Conservation (phyloP, 331 rosid genomes). For the Pyrus hybrid region DNA sequence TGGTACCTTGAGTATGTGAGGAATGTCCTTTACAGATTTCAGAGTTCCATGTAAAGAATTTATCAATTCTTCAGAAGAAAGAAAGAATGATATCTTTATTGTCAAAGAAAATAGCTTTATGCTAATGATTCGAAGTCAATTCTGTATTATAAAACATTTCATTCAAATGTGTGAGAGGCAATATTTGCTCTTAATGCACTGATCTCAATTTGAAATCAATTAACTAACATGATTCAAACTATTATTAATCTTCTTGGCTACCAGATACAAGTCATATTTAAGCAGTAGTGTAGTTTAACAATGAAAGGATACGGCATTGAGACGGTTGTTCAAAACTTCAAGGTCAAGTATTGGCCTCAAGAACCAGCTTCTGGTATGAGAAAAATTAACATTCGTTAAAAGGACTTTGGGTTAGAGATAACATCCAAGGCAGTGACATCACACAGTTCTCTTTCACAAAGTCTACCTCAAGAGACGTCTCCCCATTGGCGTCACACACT, state of each 20-base stretch:
- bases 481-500: conserved; percentile 90
- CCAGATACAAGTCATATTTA: neutral
- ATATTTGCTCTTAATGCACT: neutral
- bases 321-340: conserved; percentile 66
- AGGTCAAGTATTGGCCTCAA: conserved; percentile 91
- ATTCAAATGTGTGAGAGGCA: neutral
- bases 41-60: conserved; percentile 65
- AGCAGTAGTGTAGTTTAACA: conserved; percentile 1
- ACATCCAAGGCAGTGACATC: neutral
- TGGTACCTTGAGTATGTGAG: conserved; percentile 76
- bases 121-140: neutral
- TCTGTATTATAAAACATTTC: neutral
- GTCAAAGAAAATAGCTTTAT: conserved; percentile 34
- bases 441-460: conserved; percentile 1
- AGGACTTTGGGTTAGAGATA: neutral
- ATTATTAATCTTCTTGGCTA: neutral
- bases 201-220: neutral
- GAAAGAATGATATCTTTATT: conserved; percentile 84
- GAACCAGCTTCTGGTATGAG: conserved; percentile 67
- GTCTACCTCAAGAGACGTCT: conserved; percentile 81
- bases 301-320: conserved; percentile 75
- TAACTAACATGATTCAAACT: neutral
- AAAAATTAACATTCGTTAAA: neutral
- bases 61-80: conserved; percentile 62
- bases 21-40: conserved; percentile 82